Base-by-base conservation (phyloP, 148 eudicot species). In the Beta vulgaris region DNA sequence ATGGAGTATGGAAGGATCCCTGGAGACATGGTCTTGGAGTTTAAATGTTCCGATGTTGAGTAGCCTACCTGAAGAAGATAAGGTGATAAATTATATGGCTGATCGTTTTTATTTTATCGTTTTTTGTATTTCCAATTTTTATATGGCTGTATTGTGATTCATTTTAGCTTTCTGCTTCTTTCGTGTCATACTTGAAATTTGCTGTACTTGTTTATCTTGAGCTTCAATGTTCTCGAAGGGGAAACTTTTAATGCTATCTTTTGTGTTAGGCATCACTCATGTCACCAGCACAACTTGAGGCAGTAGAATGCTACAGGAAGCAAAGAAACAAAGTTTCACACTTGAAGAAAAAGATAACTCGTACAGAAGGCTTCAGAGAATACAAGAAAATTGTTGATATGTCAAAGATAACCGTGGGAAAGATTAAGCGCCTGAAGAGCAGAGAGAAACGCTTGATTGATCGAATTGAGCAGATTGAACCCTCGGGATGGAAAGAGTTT, bases 401-500 rank as follows among this genome's bases (percentile, higher is more conserved):
- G 84, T 91, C 94, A 29, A 90, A 88, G 83, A 79, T 83, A 67
- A 87, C 86, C 8, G 96, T 75, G 73, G 99, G 88, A 83, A 95
- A 91, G 83, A 95, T 95, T 68, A 87, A 86, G 67, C 93, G 91
- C 54, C 82, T 95, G 81, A 92, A 87, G 79, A 80, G 82, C 79
- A 88, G 96, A 79, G 86, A 92, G 67, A 85, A 85, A 39, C 99
- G 97, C 39, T 86, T 95, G 83, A 81, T 55, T 79, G 78, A 67
- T 84, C 88, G 99, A 73, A 85, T 95, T 71, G 93, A 91, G 88
- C 91, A 86, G 84, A 95, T 95, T 79, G 99, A 95, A 77, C 99
- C 98, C 80, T 92, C 99, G 40, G 99, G 99, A 54, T 95, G 99
- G 99, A 95, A 92, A 82, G 99, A 95, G 82, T 95, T 95, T 88